phyloP scores from a whole-genome alignment of 78 protist species.

The Dictyostelium intermedium region DNA sequence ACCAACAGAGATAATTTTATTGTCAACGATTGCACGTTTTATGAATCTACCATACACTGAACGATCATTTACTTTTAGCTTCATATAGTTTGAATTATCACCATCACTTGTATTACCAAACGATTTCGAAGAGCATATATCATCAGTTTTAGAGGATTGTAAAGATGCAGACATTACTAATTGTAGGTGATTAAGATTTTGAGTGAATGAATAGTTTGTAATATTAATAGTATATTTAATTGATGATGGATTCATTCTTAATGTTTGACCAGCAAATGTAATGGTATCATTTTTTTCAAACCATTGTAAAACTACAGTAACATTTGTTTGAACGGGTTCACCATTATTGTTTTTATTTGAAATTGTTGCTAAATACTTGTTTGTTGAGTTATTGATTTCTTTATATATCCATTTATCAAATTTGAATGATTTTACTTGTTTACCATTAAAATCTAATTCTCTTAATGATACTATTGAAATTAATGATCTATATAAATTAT shows the following conservation, averaged over 20 bases:
- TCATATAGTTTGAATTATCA: background rate
- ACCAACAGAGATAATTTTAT: background rate
- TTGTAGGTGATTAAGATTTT: background rate
- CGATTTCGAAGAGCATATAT: background rate
- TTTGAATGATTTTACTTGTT: background rate
- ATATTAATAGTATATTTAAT: slow-evolving; percentile 34
- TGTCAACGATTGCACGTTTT: background rate
- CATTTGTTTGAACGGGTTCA: background rate
- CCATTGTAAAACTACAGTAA: background rate
- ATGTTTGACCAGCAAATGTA: background rate
- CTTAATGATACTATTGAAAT: slow-evolving; percentile 20
- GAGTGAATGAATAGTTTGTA: background rate
- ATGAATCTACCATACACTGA: slow-evolving; percentile 11
- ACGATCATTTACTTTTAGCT: background rate
- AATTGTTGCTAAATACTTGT: background rate
- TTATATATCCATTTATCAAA: slow-evolving; percentile 27
- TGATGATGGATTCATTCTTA: slow-evolving; percentile 36
- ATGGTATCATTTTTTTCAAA: background rate
- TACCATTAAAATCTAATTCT: background rate
- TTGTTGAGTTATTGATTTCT: background rate
- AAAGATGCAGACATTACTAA: slow-evolving; percentile 21
- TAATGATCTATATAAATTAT: background rate
- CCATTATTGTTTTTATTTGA: background rate
- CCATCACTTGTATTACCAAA: background rate
- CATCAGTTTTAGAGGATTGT: background rate